Evolutionary conservation across 106 monocot genomes (phyloP).

Genomic region (Triglochin maritima): DNA sequence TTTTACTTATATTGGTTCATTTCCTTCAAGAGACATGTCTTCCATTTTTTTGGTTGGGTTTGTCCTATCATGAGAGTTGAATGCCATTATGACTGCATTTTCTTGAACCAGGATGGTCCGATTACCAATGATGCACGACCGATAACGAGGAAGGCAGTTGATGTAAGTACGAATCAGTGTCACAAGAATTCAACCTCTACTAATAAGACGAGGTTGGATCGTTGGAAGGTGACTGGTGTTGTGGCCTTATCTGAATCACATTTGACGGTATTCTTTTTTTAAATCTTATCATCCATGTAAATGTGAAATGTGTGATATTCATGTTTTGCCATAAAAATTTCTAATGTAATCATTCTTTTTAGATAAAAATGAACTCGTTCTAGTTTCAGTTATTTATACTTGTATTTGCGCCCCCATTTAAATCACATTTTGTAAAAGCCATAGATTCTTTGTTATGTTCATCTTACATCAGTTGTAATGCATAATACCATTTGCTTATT

Average conservation of each 20-base stretch:
- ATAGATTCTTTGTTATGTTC: no score
- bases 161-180: slow-evolving; percentile 4
- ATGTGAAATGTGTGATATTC: neutral
- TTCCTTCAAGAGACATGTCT: no score
- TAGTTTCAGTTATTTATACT: no score
- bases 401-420: no score
- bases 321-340: neutral
- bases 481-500: no score
- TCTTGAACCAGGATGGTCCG: slow-evolving; percentile 54
- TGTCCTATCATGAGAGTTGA: neutral
- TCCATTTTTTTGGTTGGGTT: no score
- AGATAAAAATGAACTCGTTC: neutral
- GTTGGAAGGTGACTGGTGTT: slow-evolving; percentile 73
- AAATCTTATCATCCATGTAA: neutral
- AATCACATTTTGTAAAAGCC: no score
- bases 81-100: neutral
- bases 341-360: neutral
- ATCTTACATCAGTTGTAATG: no score
- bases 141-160: slow-evolving; percentile 12
- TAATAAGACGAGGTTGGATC: slow-evolving; percentile 30
- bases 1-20: no score
- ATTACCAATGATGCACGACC: slow-evolving; percentile 25
- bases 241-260: slow-evolving; percentile 49
- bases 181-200: slow-evolving; percentile 11
- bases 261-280: slow-evolving; percentile 39